phyloP scores from a whole-genome alignment of 2,329 filamentous ascomycete genomes.

The Penicillium sp. region DNA sequence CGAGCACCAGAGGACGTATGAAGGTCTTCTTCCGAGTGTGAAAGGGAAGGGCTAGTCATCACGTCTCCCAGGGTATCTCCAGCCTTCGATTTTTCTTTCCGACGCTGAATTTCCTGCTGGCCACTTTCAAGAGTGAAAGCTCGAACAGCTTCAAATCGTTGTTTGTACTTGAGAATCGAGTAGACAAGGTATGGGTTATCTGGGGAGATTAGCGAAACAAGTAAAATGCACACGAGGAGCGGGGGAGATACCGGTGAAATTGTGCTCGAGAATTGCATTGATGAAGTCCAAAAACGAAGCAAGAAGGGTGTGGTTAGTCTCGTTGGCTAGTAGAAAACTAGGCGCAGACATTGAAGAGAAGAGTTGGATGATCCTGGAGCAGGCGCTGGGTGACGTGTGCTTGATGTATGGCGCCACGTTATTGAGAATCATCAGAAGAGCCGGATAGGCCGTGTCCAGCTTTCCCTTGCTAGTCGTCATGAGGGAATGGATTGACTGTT shows the following conservation, averaged over 20 bases:
- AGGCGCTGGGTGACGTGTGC: slow-evolving; percentile 69
- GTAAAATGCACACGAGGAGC: neutral
- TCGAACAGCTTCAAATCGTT: slow-evolving; percentile 78
- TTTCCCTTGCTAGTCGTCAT: slow-evolving; percentile 90
- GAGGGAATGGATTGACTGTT: slow-evolving; percentile 80
- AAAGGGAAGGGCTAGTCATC: slow-evolving; percentile 35
- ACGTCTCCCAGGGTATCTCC: slow-evolving; percentile 39
- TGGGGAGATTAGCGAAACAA: slow-evolving; percentile 36
- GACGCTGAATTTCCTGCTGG: slow-evolving; percentile 83
- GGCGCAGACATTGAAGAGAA: slow-evolving; percentile 92
- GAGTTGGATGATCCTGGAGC: slow-evolving; percentile 79
- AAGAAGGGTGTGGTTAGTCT: slow-evolving; percentile 80
- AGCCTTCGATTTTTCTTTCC: slow-evolving; percentile 69
- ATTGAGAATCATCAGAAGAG: slow-evolving; percentile 85
- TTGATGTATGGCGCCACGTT: slow-evolving; percentile 86
- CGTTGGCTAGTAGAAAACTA: slow-evolving; percentile 86
- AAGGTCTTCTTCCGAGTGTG: slow-evolving; percentile 43
- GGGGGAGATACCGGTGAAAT: slow-evolving; percentile 66
- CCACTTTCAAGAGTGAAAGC: slow-evolving; percentile 89
- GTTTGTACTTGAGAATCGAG: slow-evolving; percentile 72
- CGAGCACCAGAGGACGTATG: slow-evolving; percentile 50
- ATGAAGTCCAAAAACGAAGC: slow-evolving; percentile 82
- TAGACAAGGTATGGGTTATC: slow-evolving; percentile 81
- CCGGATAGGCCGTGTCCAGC: slow-evolving; percentile 86
- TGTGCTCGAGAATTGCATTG: slow-evolving; percentile 85